Evolutionary conservation across 192 early-diverging fungal species (phyloP).

Genomic region (Geranomyces michiganensis): DNA sequence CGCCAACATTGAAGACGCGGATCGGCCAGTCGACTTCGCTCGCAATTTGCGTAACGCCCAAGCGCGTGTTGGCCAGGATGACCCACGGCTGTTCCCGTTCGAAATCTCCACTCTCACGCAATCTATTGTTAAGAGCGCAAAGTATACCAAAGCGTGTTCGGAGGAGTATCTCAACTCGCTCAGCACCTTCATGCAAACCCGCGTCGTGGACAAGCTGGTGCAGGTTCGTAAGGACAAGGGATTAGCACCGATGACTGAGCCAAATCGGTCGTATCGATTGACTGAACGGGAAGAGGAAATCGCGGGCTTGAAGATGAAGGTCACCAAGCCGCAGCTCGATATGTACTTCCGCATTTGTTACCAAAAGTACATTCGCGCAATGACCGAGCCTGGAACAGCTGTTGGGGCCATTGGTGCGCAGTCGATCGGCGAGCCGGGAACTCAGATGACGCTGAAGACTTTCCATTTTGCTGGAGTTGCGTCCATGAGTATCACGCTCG

Average conservation of each 20-base stretch:
- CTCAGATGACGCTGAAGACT: constrained; percentile 99
- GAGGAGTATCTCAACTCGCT: constrained; percentile 66
- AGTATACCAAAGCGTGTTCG: constrained; percentile 61
- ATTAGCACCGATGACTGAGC: constrained; percentile 29
- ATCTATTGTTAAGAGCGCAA: constrained; percentile 49
- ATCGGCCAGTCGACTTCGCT: constrained; percentile 83
- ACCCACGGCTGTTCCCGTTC: constrained; percentile 58
- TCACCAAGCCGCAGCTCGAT: constrained; percentile 75
- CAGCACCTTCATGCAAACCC: constrained; percentile 57
- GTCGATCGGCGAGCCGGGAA: constrained; percentile 97
- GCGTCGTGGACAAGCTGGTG: constrained; percentile 54
- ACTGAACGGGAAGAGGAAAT: constrained; percentile 4
- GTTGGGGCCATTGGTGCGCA: constrained; percentile 97
- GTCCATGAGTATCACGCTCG: constrained; percentile 98
- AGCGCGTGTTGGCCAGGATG: constrained; percentile 13
- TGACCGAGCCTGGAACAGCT: constrained; percentile 91
- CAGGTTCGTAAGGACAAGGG: constrained; percentile 57
- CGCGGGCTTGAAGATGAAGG: constrained; percentile 41
- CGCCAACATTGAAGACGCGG: constrained; percentile 86
- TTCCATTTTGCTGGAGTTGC: constrained; percentile 99
- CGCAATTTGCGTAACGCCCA: constrained; percentile 76
- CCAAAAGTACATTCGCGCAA: constrained; percentile 84
- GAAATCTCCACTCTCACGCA: constrained; percentile 62
- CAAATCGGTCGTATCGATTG: background rate
- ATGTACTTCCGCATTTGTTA: constrained; percentile 78